Evolutionary conservation across 2,329 filamentous ascomycete species (phyloP).

Genomic region (Decorospora gaudefroyi): DNA sequence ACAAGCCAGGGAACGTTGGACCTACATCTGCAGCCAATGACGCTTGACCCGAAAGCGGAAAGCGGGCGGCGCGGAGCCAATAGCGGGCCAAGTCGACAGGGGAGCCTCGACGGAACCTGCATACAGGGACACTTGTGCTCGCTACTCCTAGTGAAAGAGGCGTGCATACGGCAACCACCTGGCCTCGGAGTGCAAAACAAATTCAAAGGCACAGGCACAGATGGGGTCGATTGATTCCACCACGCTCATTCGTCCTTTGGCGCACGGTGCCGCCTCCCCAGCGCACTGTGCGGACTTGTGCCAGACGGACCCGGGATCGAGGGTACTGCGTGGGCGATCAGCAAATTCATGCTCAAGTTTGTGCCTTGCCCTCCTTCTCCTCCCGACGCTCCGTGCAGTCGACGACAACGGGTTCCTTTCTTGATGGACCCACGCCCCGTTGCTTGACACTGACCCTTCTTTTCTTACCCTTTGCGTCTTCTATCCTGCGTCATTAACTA

Average conservation of each 20-base stretch:
- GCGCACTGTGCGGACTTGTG: slow-evolving; percentile 38
- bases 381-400: slow-evolving; percentile 36
- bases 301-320: slow-evolving; percentile 28
- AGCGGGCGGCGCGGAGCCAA: slow-evolving; percentile 19
- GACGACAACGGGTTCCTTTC: slow-evolving; percentile 31
- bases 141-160: slow-evolving; percentile 27
- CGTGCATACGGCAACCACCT: slow-evolving; percentile 43
- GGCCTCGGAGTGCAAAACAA: slow-evolving; percentile 34
- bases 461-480: slow-evolving; percentile 17
- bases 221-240: slow-evolving; percentile 26
- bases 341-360: slow-evolving; percentile 39
- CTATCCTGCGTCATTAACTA: slow-evolving; percentile 19
- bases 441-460: slow-evolving; percentile 13
- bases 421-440: slow-evolving; percentile 17
- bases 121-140: slow-evolving; percentile 42
- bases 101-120: slow-evolving; percentile 25
- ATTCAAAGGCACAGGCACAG: slow-evolving; percentile 38
- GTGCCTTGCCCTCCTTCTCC: slow-evolving; percentile 28
- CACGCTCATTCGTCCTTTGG: slow-evolving; percentile 32
- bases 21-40: slow-evolving; percentile 29
- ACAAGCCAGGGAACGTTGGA: slow-evolving; percentile 26
- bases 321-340: slow-evolving; percentile 42
- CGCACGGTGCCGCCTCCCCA: slow-evolving; percentile 35
- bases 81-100: slow-evolving; percentile 13
- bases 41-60: slow-evolving; percentile 6